Evolutionary conservation across 2,329 filamentous ascomycete species (phyloP).

Genomic region (Aspergillus sp.): DNA sequence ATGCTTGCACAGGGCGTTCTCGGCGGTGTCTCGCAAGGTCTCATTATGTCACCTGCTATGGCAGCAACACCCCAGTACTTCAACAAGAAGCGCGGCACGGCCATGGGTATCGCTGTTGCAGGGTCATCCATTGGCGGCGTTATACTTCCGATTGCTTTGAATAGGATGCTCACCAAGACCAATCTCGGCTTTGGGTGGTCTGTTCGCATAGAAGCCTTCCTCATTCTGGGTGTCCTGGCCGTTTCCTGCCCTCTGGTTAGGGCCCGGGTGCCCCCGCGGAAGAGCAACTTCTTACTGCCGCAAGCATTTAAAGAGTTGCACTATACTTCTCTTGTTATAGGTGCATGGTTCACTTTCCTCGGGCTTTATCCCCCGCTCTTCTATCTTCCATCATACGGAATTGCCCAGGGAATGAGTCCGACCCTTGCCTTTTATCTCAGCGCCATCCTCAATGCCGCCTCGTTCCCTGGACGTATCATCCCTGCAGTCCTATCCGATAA

Average conservation of each 20-base stretch:
- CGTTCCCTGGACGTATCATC: constrained; percentile 35
- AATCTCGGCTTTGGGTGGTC: constrained; percentile 53
- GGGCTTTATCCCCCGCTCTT: constrained; percentile 34
- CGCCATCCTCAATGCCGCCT: constrained; percentile 35
- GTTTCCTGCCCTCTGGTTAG: constrained; percentile 32
- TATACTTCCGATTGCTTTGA: constrained; percentile 51
- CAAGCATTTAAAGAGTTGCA: constrained; percentile 22
- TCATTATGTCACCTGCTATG: constrained; percentile 48
- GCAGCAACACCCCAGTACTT: constrained; percentile 51
- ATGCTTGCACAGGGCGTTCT: constrained; percentile 32
- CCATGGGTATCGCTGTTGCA: constrained; percentile 48
- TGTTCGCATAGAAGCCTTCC: constrained; percentile 53
- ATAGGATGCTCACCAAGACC: constrained; percentile 48
- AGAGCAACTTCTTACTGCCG: constrained; percentile 20
- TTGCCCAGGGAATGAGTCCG: constrained; percentile 21
- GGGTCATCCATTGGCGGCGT: constrained; percentile 56
- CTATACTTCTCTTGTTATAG: constrained; percentile 22
- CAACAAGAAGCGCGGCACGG: constrained; percentile 47
- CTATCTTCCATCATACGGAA: constrained; percentile 30
- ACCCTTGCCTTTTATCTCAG: constrained; percentile 27
- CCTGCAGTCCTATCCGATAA: constrained; percentile 35
- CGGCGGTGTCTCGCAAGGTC: constrained; percentile 12
- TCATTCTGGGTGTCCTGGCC: constrained; percentile 46
- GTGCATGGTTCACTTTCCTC: constrained; percentile 21
- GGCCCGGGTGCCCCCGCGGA: constrained; percentile 23